Evolutionary conservation across 1,139 yeast species (phyloP).

Genomic region (Pneumocystis sp.): DNA sequence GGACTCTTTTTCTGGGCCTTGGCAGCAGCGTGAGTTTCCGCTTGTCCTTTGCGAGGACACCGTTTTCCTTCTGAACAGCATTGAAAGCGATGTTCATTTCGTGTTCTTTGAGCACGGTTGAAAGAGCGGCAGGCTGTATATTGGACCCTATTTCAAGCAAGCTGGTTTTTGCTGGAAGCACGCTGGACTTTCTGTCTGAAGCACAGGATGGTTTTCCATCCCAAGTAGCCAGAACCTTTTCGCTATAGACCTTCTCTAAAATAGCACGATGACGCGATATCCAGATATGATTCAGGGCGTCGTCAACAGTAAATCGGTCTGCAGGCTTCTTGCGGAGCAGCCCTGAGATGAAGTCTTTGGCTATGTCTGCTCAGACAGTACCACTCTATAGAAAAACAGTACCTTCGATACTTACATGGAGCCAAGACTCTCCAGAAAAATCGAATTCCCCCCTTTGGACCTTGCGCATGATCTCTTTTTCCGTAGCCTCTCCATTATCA

Average conservation of each 20-base stretch:
- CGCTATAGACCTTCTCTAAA: slow-evolving; percentile 18
- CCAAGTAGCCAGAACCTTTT: background rate
- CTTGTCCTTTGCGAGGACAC: background rate
- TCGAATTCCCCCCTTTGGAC: slow-evolving; percentile 1
- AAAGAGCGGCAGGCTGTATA: background rate
- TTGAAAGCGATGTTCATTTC: background rate
- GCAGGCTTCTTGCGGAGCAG: slow-evolving; percentile 30
- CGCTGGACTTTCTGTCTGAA: background rate
- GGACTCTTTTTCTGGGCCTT: background rate
- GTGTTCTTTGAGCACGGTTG: background rate
- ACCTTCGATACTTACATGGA: background rate
- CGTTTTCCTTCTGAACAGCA: background rate
- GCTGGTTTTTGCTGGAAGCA: background rate
- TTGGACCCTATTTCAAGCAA: background rate
- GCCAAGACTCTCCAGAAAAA: slow-evolving; percentile 2
- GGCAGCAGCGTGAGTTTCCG: background rate
- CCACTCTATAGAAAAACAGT: background rate
- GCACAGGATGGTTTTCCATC: background rate
- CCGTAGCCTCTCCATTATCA: background rate
- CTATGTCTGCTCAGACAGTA: slow-evolving; percentile 5
- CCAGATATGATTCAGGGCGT: slow-evolving; percentile 35
- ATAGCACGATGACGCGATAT: slow-evolving; percentile 25
- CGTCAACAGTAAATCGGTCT: slow-evolving; percentile 27
- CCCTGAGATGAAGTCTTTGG: slow-evolving; percentile 29
- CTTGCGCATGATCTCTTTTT: slow-evolving; percentile 2